Percentiles rank a stretch among this genome's conserved stretches.
Evolutionary conservation across 2,329 filamentous ascomycete genomes (phyloP).

Genomic region (Periconia sp.): DNA sequence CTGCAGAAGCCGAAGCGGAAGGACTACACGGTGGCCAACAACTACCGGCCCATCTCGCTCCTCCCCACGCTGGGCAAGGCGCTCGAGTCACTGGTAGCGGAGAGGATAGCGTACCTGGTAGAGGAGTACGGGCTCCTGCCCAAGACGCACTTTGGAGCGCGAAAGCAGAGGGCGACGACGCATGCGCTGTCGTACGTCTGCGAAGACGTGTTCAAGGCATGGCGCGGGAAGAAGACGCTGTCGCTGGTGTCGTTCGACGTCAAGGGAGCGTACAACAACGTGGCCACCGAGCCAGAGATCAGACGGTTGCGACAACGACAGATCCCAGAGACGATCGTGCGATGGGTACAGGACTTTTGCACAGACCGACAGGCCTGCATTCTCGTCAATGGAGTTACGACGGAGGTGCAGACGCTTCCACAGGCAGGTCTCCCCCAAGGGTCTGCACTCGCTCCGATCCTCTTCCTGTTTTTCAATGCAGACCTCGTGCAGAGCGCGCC

Average conservation of each 20-base stretch:
- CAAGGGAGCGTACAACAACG: constrained; percentile 46
- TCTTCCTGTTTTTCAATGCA: no score
- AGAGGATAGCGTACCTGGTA: constrained; percentile 28
- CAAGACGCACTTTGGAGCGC: constrained; percentile 42
- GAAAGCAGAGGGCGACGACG: constrained; percentile 39
- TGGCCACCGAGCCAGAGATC: constrained; percentile 40
- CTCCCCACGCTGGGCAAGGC: constrained; percentile 22
- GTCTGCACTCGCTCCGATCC: no score
- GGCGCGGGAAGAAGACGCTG: constrained; percentile 27
- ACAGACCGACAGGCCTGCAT: no score
- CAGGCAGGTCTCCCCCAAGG: no score
- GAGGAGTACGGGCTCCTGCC: constrained; percentile 32
- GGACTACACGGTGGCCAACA: constrained; percentile 26
- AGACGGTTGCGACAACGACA: no score
- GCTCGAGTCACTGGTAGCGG: constrained; percentile 21
- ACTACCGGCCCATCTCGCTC: constrained; percentile 34
- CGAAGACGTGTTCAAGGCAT: constrained; percentile 16
- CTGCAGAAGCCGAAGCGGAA: constrained; percentile 21
- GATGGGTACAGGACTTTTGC: no score
- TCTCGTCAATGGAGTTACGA: no score
- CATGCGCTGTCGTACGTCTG: constrained; percentile 30
- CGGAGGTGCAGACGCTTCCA: no score
- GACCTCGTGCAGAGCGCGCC: no score
- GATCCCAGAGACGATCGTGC: no score
- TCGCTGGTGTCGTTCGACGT: constrained; percentile 45